Conservation (phyloP, 805 yeast species). For the Candida sithepensis region DNA sequence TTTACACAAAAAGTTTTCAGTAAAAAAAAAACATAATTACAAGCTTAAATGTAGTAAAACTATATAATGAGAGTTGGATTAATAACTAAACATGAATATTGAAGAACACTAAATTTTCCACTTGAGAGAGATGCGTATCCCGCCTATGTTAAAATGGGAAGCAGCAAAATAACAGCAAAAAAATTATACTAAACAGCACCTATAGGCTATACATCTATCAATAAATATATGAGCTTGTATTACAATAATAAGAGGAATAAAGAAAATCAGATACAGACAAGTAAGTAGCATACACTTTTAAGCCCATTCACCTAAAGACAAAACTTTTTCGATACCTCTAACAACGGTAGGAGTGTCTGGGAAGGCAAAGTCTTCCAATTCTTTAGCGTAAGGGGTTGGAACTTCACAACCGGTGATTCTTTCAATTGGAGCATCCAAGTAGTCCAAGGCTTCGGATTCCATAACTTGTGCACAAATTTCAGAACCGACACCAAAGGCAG, state of each 20-base stretch:
- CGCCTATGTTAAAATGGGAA: no score
- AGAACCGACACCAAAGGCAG: constrained; percentile 97
- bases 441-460: constrained; percentile 98
- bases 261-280: not conserved
- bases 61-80: not conserved
- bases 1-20: no score
- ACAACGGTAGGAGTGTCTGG: constrained; percentile 90
- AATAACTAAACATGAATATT: not conserved
- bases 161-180: no score
- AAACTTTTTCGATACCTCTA: constrained; percentile 79
- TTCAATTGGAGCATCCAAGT: constrained; percentile 96
- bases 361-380: constrained; percentile 97
- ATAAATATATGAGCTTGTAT: not conserved
- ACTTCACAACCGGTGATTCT: constrained; percentile 99
- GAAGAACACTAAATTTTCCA: not conserved
- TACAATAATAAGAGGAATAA: not conserved
- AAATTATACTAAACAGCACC: no score
- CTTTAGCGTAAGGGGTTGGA: constrained; percentile 97
- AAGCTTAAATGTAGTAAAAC: no score
- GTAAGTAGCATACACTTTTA: no score
- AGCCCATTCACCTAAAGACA: constrained; percentile 49
- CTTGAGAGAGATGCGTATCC: no score
- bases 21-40: no score
- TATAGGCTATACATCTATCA: not conserved
- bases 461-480: constrained; percentile 96